Evolutionary conservation across 441 rosid genomes (phyloP).

Genomic region (Populus hybrid): DNA sequence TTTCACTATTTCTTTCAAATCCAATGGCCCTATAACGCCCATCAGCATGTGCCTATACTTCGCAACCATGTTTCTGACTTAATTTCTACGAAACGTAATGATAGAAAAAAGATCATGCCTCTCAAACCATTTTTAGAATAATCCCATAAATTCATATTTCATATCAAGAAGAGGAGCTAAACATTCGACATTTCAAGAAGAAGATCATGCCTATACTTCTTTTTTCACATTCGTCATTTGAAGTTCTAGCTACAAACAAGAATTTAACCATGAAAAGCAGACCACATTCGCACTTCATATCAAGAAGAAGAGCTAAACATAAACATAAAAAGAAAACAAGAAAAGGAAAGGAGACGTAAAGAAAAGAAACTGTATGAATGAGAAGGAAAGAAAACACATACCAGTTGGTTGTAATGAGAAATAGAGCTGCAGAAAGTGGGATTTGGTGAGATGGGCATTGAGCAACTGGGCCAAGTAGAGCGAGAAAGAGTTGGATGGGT

Average conservation of each 20-base stretch:
- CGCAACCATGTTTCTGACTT: too few species aligned
- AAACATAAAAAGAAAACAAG: too few species aligned
- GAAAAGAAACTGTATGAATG: neutral
- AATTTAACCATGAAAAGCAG: neutral
- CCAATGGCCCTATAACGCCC: neutral
- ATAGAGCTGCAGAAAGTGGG: constrained; percentile 14
- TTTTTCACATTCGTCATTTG: neutral
- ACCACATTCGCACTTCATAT: neutral
- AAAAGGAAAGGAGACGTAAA: neutral
- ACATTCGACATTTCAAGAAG: too few species aligned
- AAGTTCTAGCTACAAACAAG: neutral
- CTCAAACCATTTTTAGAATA: neutral
- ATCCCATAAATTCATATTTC: neutral
- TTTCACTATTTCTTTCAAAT: neutral
- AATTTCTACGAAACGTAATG: too few species aligned
- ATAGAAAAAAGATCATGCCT: neutral
- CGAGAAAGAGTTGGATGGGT: constrained; percentile 6
- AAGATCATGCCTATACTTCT: neutral
- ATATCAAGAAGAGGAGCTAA: too few species aligned
- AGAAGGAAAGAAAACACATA: constrained; percentile 1
- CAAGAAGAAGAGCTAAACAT: neutral
- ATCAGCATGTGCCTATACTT: neutral
- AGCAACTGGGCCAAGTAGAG: constrained; percentile 6
- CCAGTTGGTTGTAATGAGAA: constrained; percentile 19
- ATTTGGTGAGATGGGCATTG: constrained; percentile 17